Evolutionary conservation across 176 grass and related monocot species (phyloP), one percentile per base, ranked within the genome.

Genomic region (Pontederia paniculata): DNA sequence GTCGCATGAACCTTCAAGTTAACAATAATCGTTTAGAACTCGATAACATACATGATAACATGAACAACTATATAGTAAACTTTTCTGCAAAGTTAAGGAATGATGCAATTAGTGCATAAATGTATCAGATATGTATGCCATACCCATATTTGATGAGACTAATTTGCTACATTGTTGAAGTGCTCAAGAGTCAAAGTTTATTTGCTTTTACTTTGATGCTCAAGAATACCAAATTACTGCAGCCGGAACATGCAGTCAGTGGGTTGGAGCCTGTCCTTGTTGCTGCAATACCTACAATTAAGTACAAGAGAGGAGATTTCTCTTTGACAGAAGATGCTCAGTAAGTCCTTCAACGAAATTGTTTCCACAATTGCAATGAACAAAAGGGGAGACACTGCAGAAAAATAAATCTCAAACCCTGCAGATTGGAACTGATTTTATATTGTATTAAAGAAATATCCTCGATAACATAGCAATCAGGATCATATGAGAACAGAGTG

Each of bases 241-340:
- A 97, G 86, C 74, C 74, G 52, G 77, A 88, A 54, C 61, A 71
- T 66, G 53, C 70, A 42, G 54, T 66, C 46, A 70, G 61, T 63
- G 93, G 93, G 8, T 79, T 97, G 86, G 93, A 97, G 63, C 86
- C 93, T 78, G 69, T 82, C 64, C 70, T 76, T 47, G 72, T 97
- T 65, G 79, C 80, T 74, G 74, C 93, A 25, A 91, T 88, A 77
- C 86, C 86, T 23, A 84, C 83, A 48, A 70, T 97, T 59, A 82
- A 74, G 13, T 90, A 88, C 74, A 88, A 70, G 52, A 65, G 54
- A 8, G 74, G 78, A 22, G 72, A 67, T 57, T 91, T 91, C 55
- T 65, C 78, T 48, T 81, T 74, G 56, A 84, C 76, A 91, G 80
- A 91, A 75, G 82, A 91, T 84, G 77, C 83, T 45, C 93, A 88